phyloP scores from a whole-genome alignment of 2,329 filamentous ascomycete species.

The Colletotrichum spinosum region DNA sequence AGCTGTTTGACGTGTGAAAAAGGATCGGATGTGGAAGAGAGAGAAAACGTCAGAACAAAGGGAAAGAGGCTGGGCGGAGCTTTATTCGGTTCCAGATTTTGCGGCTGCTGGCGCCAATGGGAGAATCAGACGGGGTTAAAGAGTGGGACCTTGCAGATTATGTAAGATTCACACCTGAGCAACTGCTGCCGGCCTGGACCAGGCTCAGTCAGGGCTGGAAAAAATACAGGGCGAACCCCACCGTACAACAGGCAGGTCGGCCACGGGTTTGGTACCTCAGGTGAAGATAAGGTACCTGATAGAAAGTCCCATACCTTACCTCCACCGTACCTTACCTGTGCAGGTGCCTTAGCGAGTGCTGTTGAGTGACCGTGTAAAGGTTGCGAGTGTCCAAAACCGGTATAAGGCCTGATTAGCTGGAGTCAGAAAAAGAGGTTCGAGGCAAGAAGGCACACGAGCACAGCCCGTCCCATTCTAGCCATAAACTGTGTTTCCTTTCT shows the following conservation, averaged over 20 bases:
- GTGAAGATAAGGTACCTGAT: constrained; percentile 1
- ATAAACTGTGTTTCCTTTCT: background rate
- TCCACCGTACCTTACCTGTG: background rate
- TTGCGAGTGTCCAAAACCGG: constrained; percentile 23
- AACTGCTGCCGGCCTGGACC: constrained; percentile 19
- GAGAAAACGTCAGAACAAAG: constrained; percentile 36
- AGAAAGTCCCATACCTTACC: background rate
- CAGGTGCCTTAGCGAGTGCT: constrained; percentile 2
- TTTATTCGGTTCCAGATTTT: constrained; percentile 38
- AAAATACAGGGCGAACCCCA: constrained; percentile 19
- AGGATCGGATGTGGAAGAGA: constrained; percentile 34
- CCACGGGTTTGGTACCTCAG: too few species aligned
- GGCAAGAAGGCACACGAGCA: constrained; percentile 32
- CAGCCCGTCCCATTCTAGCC: background rate
- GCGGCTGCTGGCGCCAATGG: constrained; percentile 28
- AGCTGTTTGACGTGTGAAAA: constrained; percentile 10
- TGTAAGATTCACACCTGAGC: constrained; percentile 25
- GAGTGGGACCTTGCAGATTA: constrained; percentile 20
- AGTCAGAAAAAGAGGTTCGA: constrained; percentile 20
- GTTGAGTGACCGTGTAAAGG: background rate
- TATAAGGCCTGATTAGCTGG: background rate
- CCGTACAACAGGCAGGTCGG: constrained; percentile 25
- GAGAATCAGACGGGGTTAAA: constrained; percentile 23
- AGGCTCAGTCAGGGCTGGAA: constrained; percentile 20
- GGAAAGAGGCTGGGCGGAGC: constrained; percentile 37